Evolutionary conservation across 2,329 filamentous ascomycete species (phyloP), one percentile per base, ranked within the genome.

Genomic region (Lasiodiplodia sp.): DNA sequence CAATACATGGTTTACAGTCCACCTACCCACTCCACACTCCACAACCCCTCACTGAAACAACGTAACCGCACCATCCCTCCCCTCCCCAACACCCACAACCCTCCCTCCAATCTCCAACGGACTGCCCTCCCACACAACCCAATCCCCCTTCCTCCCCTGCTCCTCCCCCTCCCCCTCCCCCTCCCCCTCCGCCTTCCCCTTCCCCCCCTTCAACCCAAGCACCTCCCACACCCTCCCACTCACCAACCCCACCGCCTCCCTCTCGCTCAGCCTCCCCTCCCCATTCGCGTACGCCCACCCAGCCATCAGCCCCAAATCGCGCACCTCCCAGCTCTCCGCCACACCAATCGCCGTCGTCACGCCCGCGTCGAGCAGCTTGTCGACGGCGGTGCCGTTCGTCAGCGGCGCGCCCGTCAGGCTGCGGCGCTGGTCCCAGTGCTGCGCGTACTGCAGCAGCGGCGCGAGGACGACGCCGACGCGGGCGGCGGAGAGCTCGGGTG

Each of bases 351-450:
- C 89, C 0, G 86, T 82, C 3, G 79, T 74, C 0, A 91, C 89
- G 2, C 88, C 89, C 0, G 88, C 88, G 8, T 84, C 83, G 0
- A 89, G 72, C 1, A 92, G 82, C 14, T 74, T 76, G 70, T 91
- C 88, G 4, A 90, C 79, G 0, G 84, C 84, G 0, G 89, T 91
- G 31, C 88, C 88, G 72, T 90, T 90, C 0, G 88, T 90, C 0
- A 91, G 81, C 1, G 90, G 90, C 5, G 89, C 89, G 1, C 90
- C 90, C 0, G 87, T 85, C 12, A 91, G 80, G 0, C 87, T 85
- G 2, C 89, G 86, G 0, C 88, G 85, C 76, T 89, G 81, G 70
- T 91, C 88, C 90, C 89, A 92, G 0, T 75, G 77, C 3, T 75
- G 76, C 2, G 84, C 83, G 73, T 86, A 88, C 0, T 87, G 84